Conservation (phyloP, 148 eudicot genomes). For the Rhododendron vialii region DNA sequence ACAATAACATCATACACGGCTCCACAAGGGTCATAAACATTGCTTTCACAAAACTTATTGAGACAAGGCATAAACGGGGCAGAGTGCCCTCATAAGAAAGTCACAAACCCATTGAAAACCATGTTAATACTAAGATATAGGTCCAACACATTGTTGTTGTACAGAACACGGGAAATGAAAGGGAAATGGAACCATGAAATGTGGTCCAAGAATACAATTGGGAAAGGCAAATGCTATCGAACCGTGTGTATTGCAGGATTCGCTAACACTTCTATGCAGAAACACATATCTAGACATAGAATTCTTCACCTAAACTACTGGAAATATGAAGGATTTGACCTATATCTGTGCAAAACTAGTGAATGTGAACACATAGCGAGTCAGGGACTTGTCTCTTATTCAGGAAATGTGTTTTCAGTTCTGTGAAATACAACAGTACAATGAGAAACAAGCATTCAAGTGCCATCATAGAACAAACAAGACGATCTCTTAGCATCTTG, state of each 20-base stretch:
- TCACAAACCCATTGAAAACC: background rate
- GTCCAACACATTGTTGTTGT: background rate
- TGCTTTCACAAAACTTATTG: background rate
- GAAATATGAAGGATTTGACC: background rate
- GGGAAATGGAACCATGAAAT: background rate
- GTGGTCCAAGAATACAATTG: background rate
- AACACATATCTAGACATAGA: background rate
- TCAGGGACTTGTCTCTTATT: background rate
- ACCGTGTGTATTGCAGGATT: background rate
- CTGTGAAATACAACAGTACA: background rate
- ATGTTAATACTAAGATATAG: background rate
- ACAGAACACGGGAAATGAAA: background rate
- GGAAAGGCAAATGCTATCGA: background rate
- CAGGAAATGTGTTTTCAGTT: background rate
- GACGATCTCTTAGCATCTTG: background rate
- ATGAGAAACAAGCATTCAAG: background rate
- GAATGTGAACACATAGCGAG: background rate
- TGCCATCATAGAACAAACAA: background rate
- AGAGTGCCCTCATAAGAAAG: background rate
- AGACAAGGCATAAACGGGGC: background rate
- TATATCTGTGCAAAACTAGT: background rate
- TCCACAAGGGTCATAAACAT: background rate
- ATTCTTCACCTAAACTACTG: background rate
- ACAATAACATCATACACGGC: background rate
- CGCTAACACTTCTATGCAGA: background rate